Evolutionary conservation across 495 filamentous ascomycete species (phyloP), one percentile per base, ranked within the genome.

Genomic region (Penicillium bialowiezense): DNA sequence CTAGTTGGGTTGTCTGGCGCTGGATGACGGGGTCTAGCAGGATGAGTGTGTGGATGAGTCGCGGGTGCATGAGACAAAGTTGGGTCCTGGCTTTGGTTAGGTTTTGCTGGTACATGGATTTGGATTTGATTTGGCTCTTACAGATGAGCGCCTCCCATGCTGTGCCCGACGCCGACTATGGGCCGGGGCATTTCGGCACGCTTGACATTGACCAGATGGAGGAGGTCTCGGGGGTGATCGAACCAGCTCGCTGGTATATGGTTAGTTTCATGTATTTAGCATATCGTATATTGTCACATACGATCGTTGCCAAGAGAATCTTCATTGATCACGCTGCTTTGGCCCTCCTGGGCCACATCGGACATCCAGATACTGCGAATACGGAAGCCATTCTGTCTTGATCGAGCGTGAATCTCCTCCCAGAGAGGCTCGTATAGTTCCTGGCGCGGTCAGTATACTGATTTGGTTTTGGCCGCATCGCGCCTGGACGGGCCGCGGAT

Each of bases 341-440:
- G 77, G 32, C 90, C 90, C 68, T 95, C 84, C 47, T 88, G 79
- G 34, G 84, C 80, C 24, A 86, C 81, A 68, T 96, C 91, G 47
- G 87, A 82, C 56, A 93, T 91, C 88, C 89, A 95, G 55, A 96
- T 89, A 47, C 80, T 74, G 44, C 87, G 82, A 51, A 96, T 86
- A 7, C 78, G 73, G 62, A 91, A 78, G n/a, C 80, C 81, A 49
- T 76, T 69, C 14, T 62, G 64, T 48, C 77, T 68, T 7, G 81
- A 75, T 5, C 66, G 64, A 3, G 62, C 54, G 50, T 86, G 70
- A 1, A 96, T 72, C 47, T 93, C 87, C 39, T 86, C 87, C 84
- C 88, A 96, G 3, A 95, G 76, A 3, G 91, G 88, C 58, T 95
- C 91, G 63, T 95, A 96, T 14, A 95, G 74, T 71, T 90, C 91